Evolutionary conservation across 345 rosid species (phyloP), one percentile per base, ranked within the genome.

Genomic region (Jatropha curcas): DNA sequence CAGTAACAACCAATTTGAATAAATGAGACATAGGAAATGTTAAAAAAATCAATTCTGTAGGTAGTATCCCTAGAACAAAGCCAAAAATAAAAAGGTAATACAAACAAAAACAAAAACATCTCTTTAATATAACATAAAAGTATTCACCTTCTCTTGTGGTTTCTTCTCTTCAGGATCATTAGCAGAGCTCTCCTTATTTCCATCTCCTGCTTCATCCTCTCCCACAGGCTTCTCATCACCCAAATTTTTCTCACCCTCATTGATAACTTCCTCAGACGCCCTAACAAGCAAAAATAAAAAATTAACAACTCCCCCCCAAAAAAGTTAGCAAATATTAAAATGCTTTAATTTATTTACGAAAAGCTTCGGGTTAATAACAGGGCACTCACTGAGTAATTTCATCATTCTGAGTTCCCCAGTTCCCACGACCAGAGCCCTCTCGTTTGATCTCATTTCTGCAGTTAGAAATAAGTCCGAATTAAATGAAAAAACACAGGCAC

Each of bases 351-450:
- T 16, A 14, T 48, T n/a, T 17, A 48, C 17, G 53, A 48, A 17
- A 48, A 48, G 22, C 20, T 48, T 17, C 6, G 11, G 45, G 4
- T 1, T 17, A n/a, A 19, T 48, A 48, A n/a, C 28, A 67, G 50
- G n/a, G 31, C 22, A 65, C 75, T 77, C 19, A 77, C 80, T 22
- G 72, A 60, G 69, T 25, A 77, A 77, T 43, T 14, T 77, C 76
- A 71, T 77, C 76, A 60, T 68, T 37, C 13, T 57, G 50, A 60
- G 69, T 77, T 60, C 80, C 80, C 80, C 80, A 77, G 43, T 77
- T 77, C 22, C 76, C 76, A 30, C 58, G 76, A 20, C 80, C 80
- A 51, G 69, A 41, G 5, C 80, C 80, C 1, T 77, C 76, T 31
- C 80, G 76, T 59, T 77, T 77, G 27, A 72, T 35, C 56, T 71